Evolutionary conservation across 805 yeast genomes (phyloP).

Genomic region (Wickerhamiella dianesei): DNA sequence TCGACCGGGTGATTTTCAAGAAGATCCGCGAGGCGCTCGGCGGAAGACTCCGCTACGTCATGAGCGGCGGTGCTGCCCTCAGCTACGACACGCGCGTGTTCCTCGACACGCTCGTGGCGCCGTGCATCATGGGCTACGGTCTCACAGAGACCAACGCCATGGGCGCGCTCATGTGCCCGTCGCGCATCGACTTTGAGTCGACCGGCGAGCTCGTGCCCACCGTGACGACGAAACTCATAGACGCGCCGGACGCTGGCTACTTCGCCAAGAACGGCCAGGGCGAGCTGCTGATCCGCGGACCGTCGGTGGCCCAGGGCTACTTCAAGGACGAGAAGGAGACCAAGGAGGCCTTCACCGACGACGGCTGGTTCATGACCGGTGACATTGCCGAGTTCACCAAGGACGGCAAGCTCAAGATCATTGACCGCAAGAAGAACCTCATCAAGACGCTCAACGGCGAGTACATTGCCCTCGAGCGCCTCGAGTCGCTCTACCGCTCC

Average conservation of each 20-base stretch:
- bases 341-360: constrained; percentile 53
- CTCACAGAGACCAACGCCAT: constrained; percentile 93
- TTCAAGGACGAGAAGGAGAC: constrained; percentile 78
- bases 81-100: constrained; percentile 72
- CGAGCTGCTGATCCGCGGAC: constrained; percentile 73
- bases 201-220: constrained; percentile 78
- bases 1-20: constrained; percentile 68
- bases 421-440: constrained; percentile 91
- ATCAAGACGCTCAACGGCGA: constrained; percentile 96
- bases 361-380: constrained; percentile 94
- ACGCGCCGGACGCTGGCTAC: constrained; percentile 85
- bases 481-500: constrained; percentile 84
- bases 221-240: constrained; percentile 76
- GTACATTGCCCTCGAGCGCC: constrained; percentile 90
- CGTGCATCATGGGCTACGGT: constrained; percentile 90
- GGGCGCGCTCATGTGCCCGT: constrained; percentile 53
- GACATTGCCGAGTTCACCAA: constrained; percentile 90
- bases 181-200: constrained; percentile 54
- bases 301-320: constrained; percentile 59
- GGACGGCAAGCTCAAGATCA: constrained; percentile 64
- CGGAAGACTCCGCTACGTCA: constrained; percentile 56
- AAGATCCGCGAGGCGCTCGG: constrained; percentile 91
- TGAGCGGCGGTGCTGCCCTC: constrained; percentile 91
- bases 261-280: constrained; percentile 85
- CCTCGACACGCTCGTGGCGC: constrained; percentile 59